These are phyloP conservation scores for Nephelium lappaceum DNA, from an alignment of 345 rosid genomes.

Conservation along the genomic window DNA sequence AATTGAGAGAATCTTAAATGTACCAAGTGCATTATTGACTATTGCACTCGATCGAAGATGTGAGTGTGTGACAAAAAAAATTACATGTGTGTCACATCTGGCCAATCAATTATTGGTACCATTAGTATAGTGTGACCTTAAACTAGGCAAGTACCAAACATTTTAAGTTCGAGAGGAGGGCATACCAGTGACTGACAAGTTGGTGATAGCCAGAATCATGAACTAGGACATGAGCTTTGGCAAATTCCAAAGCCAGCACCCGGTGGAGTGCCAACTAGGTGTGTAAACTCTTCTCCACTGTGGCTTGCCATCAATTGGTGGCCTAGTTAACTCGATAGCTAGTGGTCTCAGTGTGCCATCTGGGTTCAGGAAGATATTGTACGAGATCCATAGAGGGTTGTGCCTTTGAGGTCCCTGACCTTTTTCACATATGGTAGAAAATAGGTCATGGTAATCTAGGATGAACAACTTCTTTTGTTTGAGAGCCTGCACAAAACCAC, in stretches of 20 bases:
- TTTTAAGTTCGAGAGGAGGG: background rate
- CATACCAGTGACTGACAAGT: constrained; percentile 73
- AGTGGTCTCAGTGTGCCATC: constrained; percentile 55
- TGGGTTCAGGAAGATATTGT: constrained; percentile 58
- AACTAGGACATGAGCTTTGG: constrained; percentile 64
- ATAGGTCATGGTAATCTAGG: constrained; percentile 58
- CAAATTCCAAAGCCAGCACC: constrained; percentile 72
- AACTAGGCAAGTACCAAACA: too few relatives aligned
- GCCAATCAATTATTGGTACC: too few relatives aligned
- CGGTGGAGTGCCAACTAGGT: constrained; percentile 47
- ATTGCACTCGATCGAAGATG: too few relatives aligned
- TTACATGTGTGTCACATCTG: too few relatives aligned
- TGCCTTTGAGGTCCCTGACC: constrained; percentile 51
- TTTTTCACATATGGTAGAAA: constrained; percentile 63
- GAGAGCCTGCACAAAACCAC: constrained; percentile 40
- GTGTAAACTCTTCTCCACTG: constrained; percentile 62
- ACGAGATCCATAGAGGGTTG: constrained; percentile 62
- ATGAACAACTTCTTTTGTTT: constrained; percentile 50
- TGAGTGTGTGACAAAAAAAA: too few relatives aligned
- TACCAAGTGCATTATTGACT: too few relatives aligned
- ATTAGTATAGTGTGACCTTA: too few relatives aligned
- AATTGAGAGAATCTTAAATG: too few relatives aligned
- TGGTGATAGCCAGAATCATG: constrained; percentile 74
- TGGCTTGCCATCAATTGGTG: constrained; percentile 49
- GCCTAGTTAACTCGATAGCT: constrained; percentile 70